Evolutionary conservation across 352 stramenopile genomes (phyloP), one percentile per base, ranked within the genome.

Genomic region (Pythium angustatum): DNA sequence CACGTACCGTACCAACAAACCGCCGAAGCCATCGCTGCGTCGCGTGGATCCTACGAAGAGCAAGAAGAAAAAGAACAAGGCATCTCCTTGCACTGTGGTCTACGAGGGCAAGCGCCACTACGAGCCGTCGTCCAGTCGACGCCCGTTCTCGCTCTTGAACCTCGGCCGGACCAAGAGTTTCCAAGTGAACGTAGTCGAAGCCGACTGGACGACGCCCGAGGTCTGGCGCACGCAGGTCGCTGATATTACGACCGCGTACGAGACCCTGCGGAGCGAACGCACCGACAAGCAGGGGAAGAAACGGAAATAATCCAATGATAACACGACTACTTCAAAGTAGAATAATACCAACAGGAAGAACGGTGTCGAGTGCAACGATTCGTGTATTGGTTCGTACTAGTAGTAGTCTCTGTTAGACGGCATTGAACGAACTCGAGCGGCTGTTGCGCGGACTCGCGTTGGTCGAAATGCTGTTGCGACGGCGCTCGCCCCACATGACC

Each of bases 401-500:
- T 62, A 33, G 12, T 36, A 51, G 17, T 19, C 34, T 51, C n/a
- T 45, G 30, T 55, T 71, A 83, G 36, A 53, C 76, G 15, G 69
- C 60, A 21, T 68, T 68, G 50, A 78, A 81, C 22, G 71, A 79
- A 21, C 36, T 73, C 4, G 63, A 45, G 40, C 69, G 71, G 19
- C 14, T 34, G 0, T 44, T 14, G n/a, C 66, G 69, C 19, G 68
- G 69, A n/a, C 60, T 81, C 3, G 34, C 36, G 21, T 49, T 50
- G 17, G 49, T 69, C 22, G 59, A 47, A 36, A 66, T 41, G 52
- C 65, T 64, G n/a, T 58, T 65, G 21, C 50, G 73, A 27, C 55
- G 59, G 19, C 72, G 75, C n/a, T 83, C 73, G 31, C 88, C 80
- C 79, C 79, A 90, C 57, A 83, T 78, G 51, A 72, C 73, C 53